A percentile compares a stretch with the other conserved stretches of the same genome.
phyloP scores from a whole-genome alignment of 352 stramenopile genomes.

The Blastocystis sp. region DNA sequence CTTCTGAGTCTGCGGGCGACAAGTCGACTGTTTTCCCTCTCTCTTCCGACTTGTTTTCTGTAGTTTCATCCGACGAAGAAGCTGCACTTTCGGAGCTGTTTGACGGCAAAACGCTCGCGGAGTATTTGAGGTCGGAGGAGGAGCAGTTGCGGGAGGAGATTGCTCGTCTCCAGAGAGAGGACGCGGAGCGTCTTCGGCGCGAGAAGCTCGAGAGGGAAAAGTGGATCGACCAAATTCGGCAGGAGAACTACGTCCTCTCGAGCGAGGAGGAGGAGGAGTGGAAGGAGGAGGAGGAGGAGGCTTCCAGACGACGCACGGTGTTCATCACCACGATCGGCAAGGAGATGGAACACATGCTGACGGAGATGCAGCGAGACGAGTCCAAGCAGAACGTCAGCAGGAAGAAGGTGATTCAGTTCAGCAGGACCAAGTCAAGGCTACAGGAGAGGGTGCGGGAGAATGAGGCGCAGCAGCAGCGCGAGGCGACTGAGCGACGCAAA shows the following conservation, averaged over 20 bases:
- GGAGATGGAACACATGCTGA: not conserved
- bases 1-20: not conserved
- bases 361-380: not conserved
- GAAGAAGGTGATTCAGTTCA: not conserved
- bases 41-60: not conserved
- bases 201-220: not conserved
- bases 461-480: not conserved
- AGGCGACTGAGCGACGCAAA: not conserved
- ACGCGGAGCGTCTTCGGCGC: not conserved
- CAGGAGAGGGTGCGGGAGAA: not conserved
- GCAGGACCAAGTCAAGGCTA: not conserved
- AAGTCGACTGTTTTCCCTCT: not conserved
- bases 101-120: not conserved
- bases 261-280: slow-evolving; percentile 41
- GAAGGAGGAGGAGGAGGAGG: slow-evolving; percentile 9
- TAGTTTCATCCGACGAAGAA: not conserved
- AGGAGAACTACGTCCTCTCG: slow-evolving; percentile 22
- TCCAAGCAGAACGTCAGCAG: not conserved
- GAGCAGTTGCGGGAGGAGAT: not conserved
- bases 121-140: not conserved
- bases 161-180: not conserved
- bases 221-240: not conserved
- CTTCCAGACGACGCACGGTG: not conserved
- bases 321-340: not conserved
- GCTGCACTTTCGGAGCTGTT: not conserved